Evolutionary conservation across 176 grass and related monocot species (phyloP), one percentile per base, ranked within the genome.

Genomic region (Zoysia japonica): DNA sequence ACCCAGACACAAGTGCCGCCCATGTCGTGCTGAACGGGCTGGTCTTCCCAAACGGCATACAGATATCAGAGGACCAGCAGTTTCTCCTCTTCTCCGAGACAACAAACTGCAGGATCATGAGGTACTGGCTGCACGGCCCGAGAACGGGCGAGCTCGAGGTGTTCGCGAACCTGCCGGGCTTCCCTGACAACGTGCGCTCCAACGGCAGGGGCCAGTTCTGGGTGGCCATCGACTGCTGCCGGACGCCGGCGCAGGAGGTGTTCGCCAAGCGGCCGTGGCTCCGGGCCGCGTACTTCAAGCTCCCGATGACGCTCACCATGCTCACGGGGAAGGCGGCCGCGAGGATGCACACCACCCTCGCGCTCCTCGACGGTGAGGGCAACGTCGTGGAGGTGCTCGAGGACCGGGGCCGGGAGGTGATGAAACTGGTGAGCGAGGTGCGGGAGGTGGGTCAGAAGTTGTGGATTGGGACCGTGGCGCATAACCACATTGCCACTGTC

Each of bases 81-180:
- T 97, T 97, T 43, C 91, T 97, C 53, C 91, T 97, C 13, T 82
- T 97, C 48, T 78, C 94, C 13, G 94, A 97, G 68, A 97, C 94
- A 49, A 91, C 94, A 13, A 97, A 93, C 36, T 97, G 94, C 91
- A 97, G 94, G 76, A 86, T 93, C 75, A 93, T 97, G 94, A 91
- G 91, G 61, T 93, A 90, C 82, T 97, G 94, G 94, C 84, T 97
- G 47, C 79, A 93, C 48, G 91, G 94, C 0, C 57, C 82, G 43
- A 90, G 68, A 76, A 51, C 68, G 12, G 82, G 78, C 9, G 46
- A 90, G 57, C 48, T 93, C 13, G 94, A 97, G 78, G 87, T 93
- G 17, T 97, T 93, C 53, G 88, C 76, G 37, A 46, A 93, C 78
- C 78, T 97, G 45, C 94, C 91, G 72, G 94, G 94, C 39, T 97